Evolutionary conservation across 2,329 filamentous ascomycete species (phyloP), one percentile per base, ranked within the genome.

Genomic region (Claviceps sp.): DNA sequence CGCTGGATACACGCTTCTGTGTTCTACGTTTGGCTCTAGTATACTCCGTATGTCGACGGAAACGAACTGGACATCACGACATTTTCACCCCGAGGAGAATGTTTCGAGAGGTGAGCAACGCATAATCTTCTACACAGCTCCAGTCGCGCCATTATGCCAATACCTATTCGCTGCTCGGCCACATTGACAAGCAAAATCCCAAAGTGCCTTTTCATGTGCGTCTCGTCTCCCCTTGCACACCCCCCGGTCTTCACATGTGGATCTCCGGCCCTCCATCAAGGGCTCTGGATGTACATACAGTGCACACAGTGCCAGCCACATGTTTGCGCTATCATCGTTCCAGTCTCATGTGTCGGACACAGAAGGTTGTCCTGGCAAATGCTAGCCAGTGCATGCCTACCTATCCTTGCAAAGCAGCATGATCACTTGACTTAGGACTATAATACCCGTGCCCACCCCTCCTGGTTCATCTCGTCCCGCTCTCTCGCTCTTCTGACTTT

Each of bases 391-490:
- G 22, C 30, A 34, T 34, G 11, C 30, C 9, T 34, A 34, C 26
- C 26, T 30, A 30, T 4, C 30, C 30, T 34, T 34, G 22, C 38
- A 34, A 7, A 22, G 40, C 3, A 47, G 26, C 43, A 47, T 37
- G 42, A 22, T 38, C 38, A 42, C 30, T 38, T 7, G 44, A 34
- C n/a, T 26, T 34, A 11, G 30, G 37, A 37, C 47, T 56, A 56
- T 56, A 54, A 54, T 51, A 52, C 30, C 50, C 26, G 45, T 51
- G 47, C 47, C 54, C 50, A 45, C 53, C 55, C 50, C 26, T 34
- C 44, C 7, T 34, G 16, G 3, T 46, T 46, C 26, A 30, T 30
- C 14, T 45, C 14, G 4, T 45, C 14, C n/a, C 14, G 11, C 16
- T 7, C 14, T 24, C 16, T 44, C 7, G 11, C 24, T 30, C 43